phyloP scores from a whole-genome alignment of 2,329 filamentous ascomycete species.

The Phyllosticta paracitricarpa region DNA sequence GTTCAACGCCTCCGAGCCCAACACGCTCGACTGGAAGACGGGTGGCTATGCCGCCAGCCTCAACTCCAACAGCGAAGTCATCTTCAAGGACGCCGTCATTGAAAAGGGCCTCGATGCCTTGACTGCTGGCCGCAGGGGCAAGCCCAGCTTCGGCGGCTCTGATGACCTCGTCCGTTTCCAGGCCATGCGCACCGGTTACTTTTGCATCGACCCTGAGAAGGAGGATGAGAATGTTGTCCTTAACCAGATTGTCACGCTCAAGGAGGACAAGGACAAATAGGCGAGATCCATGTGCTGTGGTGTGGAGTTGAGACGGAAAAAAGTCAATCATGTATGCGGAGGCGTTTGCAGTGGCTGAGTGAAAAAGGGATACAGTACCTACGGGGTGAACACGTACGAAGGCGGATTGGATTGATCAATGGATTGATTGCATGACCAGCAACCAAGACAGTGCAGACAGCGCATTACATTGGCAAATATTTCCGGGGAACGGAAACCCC shows the following conservation, averaged over 20 bases:
- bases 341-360: background rate
- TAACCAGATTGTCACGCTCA: slow-evolving; percentile 85
- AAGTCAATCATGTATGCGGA: background rate
- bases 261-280: slow-evolving; percentile 53
- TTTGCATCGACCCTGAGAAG: slow-evolving; percentile 69
- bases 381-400: too few relatives aligned
- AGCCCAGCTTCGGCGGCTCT: slow-evolving; percentile 42
- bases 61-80: slow-evolving; percentile 71
- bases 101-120: slow-evolving; percentile 79
- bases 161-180: slow-evolving; percentile 68
- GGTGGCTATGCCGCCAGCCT: slow-evolving; percentile 78
- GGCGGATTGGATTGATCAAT: too few relatives aligned
- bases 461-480: too few relatives aligned
- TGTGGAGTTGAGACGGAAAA: background rate
- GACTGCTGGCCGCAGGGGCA: slow-evolving; percentile 57
- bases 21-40: slow-evolving; percentile 53
- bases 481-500: too few relatives aligned
- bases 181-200: slow-evolving; percentile 80
- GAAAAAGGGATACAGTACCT: background rate
- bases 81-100: slow-evolving; percentile 69
- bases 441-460: too few relatives aligned
- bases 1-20: slow-evolving; percentile 80
- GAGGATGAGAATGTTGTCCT: slow-evolving; percentile 61
- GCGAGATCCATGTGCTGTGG: background rate
- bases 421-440: too few relatives aligned